Base-by-base conservation (phyloP, 1,284 basidiomycete genomes). In the Xerocomus nothofagi region DNA sequence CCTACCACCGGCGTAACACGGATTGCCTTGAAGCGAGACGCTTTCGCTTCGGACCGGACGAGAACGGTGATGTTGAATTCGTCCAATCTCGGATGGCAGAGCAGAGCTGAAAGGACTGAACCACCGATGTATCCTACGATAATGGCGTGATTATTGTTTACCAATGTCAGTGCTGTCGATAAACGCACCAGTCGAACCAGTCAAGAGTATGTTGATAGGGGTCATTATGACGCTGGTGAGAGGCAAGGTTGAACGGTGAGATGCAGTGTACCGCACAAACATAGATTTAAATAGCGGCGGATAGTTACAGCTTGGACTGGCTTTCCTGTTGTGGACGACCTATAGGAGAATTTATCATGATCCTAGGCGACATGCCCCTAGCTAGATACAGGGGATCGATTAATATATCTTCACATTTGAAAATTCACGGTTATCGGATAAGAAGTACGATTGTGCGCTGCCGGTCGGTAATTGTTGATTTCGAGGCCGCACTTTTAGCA, bases 71-170 rank as follows among this genome's bases (percentile, higher is more conserved):
- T 71, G 2, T 71, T 56, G 50, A 76, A 75, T 10, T 66, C 68
- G 40, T 65, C 58, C 3, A 69, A 58, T 21, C 66, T 65, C 8
- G 73, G 69, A 53, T 79, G 74, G n/a, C 57, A 57, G 29, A 80
- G 63, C 6, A 82, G 66, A 26, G 70, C 71, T 3, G 67, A 57
- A 4, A 81, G 69, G 24, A 81, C 73, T 4, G 75, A 72, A 32
- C 76, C 79, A 9, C 80, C 79, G 40, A 82, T 77, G 59, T 82
- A 82, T 18, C 79, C 80, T 75, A 44, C 17, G 29, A 26, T 23
- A 20, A 50, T 39, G 8, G 12, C 9, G 18, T 11, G 12, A 31
- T 12, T 36, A 31, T 12, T 36, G 23, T 33, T n/a, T 11, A 24
- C 36, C 11, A 14, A 18, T 21, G n/a, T 36, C 10, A 29, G 14